These are phyloP conservation scores for Paramecium sonneborni DNA, from an alignment of 73 alveolate genomes.

Conservation along the genomic window DNA sequence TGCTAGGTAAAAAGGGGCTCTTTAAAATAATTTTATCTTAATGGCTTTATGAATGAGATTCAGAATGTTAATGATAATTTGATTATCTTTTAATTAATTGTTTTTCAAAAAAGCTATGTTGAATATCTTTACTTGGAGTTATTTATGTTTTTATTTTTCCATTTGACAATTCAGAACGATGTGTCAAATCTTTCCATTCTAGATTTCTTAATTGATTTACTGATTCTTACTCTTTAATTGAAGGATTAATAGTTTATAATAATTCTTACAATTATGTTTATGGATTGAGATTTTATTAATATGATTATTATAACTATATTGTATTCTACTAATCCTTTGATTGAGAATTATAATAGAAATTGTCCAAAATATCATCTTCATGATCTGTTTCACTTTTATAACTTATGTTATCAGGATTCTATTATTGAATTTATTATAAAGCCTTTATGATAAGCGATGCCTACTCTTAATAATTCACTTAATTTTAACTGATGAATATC, in stretches of 20 bases:
- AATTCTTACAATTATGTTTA: neutral
- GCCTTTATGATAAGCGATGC: neutral
- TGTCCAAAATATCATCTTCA: slow-evolving; percentile 51
- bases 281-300: neutral
- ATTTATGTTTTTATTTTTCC: neutral
- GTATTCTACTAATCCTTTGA: neutral
- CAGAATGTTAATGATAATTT: neutral
- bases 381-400: slow-evolving; percentile 38
- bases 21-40: neutral
- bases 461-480: neutral
- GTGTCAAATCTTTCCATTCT: slow-evolving; percentile 41
- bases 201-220: slow-evolving; percentile 1
- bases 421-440: neutral
- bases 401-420: neutral
- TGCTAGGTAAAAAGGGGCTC: neutral
- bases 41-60: neutral
- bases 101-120: neutral
- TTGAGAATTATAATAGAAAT: neutral
- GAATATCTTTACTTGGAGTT: neutral
- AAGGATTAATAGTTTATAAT: neutral
- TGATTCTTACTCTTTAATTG: slow-evolving; percentile 15
- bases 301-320: neutral
- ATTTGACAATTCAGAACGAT: slow-evolving; percentile 6
- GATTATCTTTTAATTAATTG: neutral
- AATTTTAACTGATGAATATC: neutral